Conservation (phyloP, 768 basidiomycete species). For the Kwoniella heveanensis region DNA sequence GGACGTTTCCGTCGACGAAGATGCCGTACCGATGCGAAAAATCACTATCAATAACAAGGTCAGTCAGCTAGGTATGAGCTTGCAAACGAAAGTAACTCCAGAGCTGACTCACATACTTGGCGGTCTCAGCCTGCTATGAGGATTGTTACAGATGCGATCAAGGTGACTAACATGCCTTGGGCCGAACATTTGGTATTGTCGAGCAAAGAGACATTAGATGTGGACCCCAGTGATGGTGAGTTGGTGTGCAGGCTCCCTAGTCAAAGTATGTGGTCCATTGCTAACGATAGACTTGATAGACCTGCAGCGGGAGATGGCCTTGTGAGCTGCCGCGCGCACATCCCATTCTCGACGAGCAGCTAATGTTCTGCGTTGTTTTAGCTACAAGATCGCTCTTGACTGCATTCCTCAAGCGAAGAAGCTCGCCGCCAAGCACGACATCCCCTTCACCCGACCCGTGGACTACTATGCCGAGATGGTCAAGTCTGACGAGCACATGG, state of each 20-base stretch:
- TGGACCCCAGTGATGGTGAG: slow-evolving; percentile 48
- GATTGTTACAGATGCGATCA: slow-evolving; percentile 42
- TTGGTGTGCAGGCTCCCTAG: too few relatives aligned
- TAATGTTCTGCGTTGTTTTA: slow-evolving; percentile 52
- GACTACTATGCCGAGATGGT: slow-evolving; percentile 99
- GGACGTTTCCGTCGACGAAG: slow-evolving; percentile 68
- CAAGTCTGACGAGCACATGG: slow-evolving; percentile 96
- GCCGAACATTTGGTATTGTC: slow-evolving; percentile 47
- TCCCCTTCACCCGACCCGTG: slow-evolving; percentile 81
- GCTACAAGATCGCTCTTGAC: slow-evolving; percentile 94
- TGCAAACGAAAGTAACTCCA: too few relatives aligned
- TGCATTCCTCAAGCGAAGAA: slow-evolving; percentile 72
- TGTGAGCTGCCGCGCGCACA: slow-evolving; percentile 64
- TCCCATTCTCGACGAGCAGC: not conserved
- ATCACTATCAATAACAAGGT: slow-evolving; percentile 80
- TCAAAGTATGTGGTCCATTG: too few relatives aligned
- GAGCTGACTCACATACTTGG: too few relatives aligned
- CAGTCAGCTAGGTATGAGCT: slow-evolving; percentile 54
- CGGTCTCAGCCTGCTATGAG: slow-evolving; percentile 43
- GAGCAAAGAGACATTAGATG: slow-evolving; percentile 40
- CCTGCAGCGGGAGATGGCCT: slow-evolving; percentile 89
- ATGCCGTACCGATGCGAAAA: slow-evolving; percentile 78
- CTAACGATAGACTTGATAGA: too few relatives aligned
- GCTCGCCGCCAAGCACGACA: slow-evolving; percentile 73
- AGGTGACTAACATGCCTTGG: slow-evolving; percentile 46